These are phyloP conservation scores for Didymella glomerata DNA, from an alignment of 2,329 filamentous ascomycete genomes.

Conservation along the genomic window DNA sequence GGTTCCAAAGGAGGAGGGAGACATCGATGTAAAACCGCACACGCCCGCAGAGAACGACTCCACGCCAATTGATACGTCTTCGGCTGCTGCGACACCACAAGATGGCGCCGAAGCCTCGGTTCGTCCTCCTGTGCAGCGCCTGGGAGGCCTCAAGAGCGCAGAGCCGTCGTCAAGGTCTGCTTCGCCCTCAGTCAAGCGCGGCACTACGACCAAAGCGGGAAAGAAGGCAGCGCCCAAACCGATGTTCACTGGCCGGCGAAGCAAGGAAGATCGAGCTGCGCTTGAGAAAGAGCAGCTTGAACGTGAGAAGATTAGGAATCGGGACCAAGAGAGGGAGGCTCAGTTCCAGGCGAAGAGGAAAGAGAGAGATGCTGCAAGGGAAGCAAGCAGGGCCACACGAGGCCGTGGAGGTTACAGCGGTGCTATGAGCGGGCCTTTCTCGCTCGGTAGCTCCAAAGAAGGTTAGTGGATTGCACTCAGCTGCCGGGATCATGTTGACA, in stretches of 20 bases:
- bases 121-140: constrained; percentile 37
- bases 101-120: constrained; percentile 30
- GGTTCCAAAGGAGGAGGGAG: constrained; percentile 35
- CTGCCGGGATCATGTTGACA: constrained; percentile 11
- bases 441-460: constrained; percentile 41
- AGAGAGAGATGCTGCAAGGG: constrained; percentile 28
- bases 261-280: constrained; percentile 56
- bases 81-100: constrained; percentile 26
- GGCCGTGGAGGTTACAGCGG: constrained; percentile 56
- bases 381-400: constrained; percentile 39
- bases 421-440: constrained; percentile 55
- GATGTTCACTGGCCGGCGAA: constrained; percentile 55
- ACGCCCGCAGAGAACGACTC: constrained; percentile 23
- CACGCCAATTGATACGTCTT: constrained; percentile 27
- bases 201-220: constrained; percentile 31
- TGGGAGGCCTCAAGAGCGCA: constrained; percentile 41
- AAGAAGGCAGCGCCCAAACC: constrained; percentile 49
- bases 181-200: constrained; percentile 42
- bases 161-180: constrained; percentile 43
- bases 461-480: constrained; percentile 18
- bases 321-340: constrained; percentile 41
- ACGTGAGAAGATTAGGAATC: constrained; percentile 50
- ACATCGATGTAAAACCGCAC: constrained; percentile 26
- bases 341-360: constrained; percentile 28
- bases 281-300: constrained; percentile 52